phyloP scores from a whole-genome alignment of 1,139 yeast species.

The Candida mesenterica region DNA sequence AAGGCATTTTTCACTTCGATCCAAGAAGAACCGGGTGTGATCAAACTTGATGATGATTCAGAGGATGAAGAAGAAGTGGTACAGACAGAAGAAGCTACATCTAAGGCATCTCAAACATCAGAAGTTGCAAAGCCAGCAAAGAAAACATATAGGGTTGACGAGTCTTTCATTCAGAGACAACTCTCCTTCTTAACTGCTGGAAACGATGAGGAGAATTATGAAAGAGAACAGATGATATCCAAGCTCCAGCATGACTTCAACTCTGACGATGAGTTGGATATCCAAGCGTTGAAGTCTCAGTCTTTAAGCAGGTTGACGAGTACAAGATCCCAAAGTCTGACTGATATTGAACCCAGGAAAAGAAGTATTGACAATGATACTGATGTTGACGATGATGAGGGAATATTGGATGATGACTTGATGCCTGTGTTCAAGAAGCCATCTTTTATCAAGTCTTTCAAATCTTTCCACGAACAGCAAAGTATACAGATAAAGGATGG shows the following conservation, averaged over 20 bases:
- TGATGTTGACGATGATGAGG: conserved; percentile 17
- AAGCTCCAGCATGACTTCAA: conserved; percentile 37
- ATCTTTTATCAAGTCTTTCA: conserved; percentile 49
- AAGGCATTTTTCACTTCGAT: conserved; percentile 74
- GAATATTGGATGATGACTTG: conserved; percentile 36
- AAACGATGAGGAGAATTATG: conserved; percentile 33
- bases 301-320: conserved; percentile 38
- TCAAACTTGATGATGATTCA: conserved; percentile 29
- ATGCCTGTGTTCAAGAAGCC: conserved; percentile 44
- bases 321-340: conserved; percentile 20
- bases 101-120: conserved; percentile 8
- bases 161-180: conserved; percentile 61
- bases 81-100: conserved; percentile 1
- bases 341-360: conserved; percentile 15
- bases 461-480: conserved; percentile 34
- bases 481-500: conserved; percentile 40
- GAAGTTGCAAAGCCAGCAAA: conserved; percentile 17
- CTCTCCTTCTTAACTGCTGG: conserved; percentile 57
- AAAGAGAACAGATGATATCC: conserved; percentile 32
- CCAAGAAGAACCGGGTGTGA: conserved; percentile 41
- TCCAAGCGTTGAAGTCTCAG: conserved; percentile 46
- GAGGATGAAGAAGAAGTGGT: conserved; percentile 22
- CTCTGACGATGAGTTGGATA: conserved; percentile 42
- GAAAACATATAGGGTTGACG: conserved; percentile 36
- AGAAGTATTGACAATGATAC: conserved; percentile 11